These are phyloP conservation scores for Ceratocystis destructans DNA, from an alignment of 2,329 filamentous ascomycete genomes.

Conservation along the genomic window DNA sequence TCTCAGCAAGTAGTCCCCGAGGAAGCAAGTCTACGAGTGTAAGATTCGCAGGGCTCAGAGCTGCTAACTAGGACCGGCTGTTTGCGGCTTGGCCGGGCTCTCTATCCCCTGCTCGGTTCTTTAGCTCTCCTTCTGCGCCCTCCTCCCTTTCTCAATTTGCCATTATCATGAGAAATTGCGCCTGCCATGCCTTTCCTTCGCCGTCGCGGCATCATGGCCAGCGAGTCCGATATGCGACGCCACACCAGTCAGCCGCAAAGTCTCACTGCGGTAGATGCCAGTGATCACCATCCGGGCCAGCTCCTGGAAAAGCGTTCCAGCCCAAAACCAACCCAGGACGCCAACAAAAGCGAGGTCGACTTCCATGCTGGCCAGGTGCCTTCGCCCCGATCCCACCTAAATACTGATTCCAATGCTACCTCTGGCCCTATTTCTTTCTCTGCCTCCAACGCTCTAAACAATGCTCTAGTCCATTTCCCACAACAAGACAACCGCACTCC, in stretches of 20 bases:
- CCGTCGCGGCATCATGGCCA: conserved; percentile 46
- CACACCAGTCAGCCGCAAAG: conserved; percentile 29
- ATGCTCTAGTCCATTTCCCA: background rate
- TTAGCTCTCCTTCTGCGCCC: background rate
- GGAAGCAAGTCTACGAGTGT: background rate
- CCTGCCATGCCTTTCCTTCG: conserved; percentile 46
- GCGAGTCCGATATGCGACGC: conserved; percentile 45
- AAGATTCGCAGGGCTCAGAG: background rate
- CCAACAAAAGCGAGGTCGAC: background rate
- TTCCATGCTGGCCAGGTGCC: background rate
- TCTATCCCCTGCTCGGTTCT: conserved; percentile 3
- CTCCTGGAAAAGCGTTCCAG: conserved; percentile 10
- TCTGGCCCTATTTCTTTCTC: background rate
- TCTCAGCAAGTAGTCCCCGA: background rate
- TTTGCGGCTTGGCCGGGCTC: conserved; percentile 13
- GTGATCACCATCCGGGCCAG: conserved; percentile 12
- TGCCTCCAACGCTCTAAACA: background rate
- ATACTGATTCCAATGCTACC: background rate
- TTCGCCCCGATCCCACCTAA: background rate
- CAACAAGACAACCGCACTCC: background rate
- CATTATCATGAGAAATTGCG: conserved; percentile 28
- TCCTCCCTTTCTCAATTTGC: conserved; percentile 19
- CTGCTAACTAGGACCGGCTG: background rate
- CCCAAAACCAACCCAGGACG: conserved; percentile 12
- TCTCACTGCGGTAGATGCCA: conserved; percentile 22